Conservation (phyloP, 2,329 filamentous ascomycete genomes). For the Aspergillus sp. region DNA sequence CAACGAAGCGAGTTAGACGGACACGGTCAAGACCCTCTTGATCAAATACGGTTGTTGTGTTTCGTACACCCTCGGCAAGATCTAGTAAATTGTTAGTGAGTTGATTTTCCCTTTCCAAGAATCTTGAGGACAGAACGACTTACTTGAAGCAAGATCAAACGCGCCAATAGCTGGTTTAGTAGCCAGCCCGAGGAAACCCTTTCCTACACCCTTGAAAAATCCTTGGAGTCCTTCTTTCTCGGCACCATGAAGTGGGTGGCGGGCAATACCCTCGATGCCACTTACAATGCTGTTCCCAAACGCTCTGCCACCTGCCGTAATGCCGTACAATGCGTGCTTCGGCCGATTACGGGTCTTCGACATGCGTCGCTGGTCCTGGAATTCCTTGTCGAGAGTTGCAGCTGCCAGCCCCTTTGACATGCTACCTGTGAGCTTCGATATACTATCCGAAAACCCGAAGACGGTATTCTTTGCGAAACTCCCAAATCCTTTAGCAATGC, state of each 20-base stretch:
- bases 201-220: slow-evolving; percentile 97
- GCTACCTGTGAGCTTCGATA: slow-evolving; percentile 96
- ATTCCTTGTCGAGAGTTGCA: slow-evolving; percentile 96
- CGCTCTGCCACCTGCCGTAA: slow-evolving; percentile 92
- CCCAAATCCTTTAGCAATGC: slow-evolving; percentile 93
- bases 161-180: slow-evolving; percentile 97
- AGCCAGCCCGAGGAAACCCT: slow-evolving; percentile 88
- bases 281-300: slow-evolving; percentile 90
- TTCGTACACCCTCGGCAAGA: slow-evolving; percentile 94
- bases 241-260: slow-evolving; percentile 91
- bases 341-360: slow-evolving; percentile 88
- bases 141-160: slow-evolving; percentile 88
- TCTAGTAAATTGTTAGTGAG: slow-evolving; percentile 42
- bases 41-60: slow-evolving; percentile 98
- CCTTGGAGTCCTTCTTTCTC: slow-evolving; percentile 92
- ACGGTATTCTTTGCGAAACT: slow-evolving; percentile 99
- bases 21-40: slow-evolving; percentile 91
- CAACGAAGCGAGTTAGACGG: slow-evolving; percentile 88
- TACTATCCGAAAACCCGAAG: slow-evolving; percentile 94
- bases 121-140: slow-evolving; percentile 11
- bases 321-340: slow-evolving; percentile 95
- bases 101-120: not conserved
- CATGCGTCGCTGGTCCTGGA: slow-evolving; percentile 94
- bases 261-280: slow-evolving; percentile 87
- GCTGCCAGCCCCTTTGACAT: slow-evolving; percentile 95